Evolutionary conservation across 345 rosid genomes (phyloP), one percentile per base, ranked within the genome.

Genomic region (Eucalyptus victrix): DNA sequence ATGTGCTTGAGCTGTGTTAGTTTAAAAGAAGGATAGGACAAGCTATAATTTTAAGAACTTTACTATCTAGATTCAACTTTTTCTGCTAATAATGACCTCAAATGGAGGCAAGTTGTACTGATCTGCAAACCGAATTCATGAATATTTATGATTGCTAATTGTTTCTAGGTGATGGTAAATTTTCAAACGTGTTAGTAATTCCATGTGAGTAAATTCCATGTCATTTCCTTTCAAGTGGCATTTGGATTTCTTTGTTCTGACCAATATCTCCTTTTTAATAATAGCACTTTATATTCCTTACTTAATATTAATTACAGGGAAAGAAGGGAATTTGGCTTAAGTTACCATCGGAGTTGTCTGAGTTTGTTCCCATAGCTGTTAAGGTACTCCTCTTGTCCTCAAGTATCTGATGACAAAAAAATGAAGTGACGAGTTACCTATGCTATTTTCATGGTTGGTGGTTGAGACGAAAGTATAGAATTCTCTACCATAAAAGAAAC

Each of bases 321-420:
- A 98, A 95, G 95, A 98, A 97, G 89, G 98, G 98, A 89, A 90
- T 97, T 91, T 98, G 99, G 99, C 94, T 98, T 28, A 96, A 98
- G 92, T 92, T 97, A 92, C 96, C 97, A 0, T 89, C 89, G 76
- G 95, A 96, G 88, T 91, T 90, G 85, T 94, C 98, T 50, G 96
- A 97, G 24, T 95, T 98, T 88, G 97, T 97, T 86, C 99, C 99
- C 56, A 50, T 96, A 87, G 96, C 99, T 49, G 88, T 97, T 69
- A 94, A 95, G 97, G 99, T 97, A 90, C 50, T 53, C 62, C 28
- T 86, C 17, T n/a, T 76, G 47, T 76, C 28, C 83, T 76, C 6
- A 40, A 40, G 8, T 18, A 34, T 76, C 47, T 23, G 47, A 21
- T 40, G 83, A 76, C 47, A 37, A 40, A 40, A 12, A 13, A 37